Conservation (phyloP, 2,329 filamentous ascomycete genomes). For the Aureobasidium sp. region DNA sequence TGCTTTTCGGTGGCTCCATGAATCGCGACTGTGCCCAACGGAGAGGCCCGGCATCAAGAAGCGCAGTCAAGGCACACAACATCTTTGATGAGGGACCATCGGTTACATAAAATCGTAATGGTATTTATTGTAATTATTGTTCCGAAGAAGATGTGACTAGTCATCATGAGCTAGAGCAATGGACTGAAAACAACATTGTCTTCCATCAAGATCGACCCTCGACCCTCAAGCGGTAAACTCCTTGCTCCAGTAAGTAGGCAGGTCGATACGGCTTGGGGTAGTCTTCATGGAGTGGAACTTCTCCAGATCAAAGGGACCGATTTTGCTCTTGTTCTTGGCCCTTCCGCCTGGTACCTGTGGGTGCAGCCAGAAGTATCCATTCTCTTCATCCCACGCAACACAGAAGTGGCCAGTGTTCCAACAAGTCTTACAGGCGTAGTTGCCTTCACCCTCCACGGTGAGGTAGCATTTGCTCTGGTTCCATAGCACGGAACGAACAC, state of each 20-base stretch:
- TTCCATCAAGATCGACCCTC: too few species aligned
- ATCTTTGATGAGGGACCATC: too few species aligned
- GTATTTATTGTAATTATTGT: too few species aligned
- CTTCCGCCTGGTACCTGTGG: neutral
- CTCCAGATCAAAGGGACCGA: neutral
- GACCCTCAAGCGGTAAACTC: neutral
- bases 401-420: constrained; percentile 6
- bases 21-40: too few species aligned
- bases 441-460: neutral
- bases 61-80: too few species aligned
- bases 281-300: neutral
- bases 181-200: too few species aligned
- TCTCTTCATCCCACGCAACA: neutral
- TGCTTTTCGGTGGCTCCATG: too few species aligned
- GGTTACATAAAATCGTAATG: too few species aligned
- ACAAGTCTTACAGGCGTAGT: neutral
- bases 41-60: too few species aligned
- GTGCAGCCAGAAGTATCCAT: neutral
- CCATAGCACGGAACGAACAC: neutral
- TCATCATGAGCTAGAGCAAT: too few species aligned
- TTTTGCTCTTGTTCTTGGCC: neutral
- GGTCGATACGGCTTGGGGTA: neutral
- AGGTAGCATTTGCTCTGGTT: neutral
- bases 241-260: constrained; percentile 3
- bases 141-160: too few species aligned